phyloP scores from a whole-genome alignment of 2,329 filamentous ascomycete genomes.

The Hawksworthiomyces lignivorus region DNA sequence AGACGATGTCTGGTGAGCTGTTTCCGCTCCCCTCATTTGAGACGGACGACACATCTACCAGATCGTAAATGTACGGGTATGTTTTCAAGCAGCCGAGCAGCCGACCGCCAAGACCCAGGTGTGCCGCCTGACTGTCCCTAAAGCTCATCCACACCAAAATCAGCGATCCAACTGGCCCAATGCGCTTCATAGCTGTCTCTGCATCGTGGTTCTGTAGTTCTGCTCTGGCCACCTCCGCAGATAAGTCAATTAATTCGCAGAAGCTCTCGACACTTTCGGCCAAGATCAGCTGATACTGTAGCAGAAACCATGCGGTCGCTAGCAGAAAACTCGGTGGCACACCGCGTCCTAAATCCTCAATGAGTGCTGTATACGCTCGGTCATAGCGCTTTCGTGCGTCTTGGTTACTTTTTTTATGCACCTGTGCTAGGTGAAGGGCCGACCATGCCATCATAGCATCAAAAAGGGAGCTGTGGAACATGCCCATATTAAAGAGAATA shows the following conservation, averaged over 20 bases:
- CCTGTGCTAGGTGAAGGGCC: constrained; percentile 7
- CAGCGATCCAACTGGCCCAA: constrained; percentile 7
- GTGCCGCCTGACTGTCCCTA: constrained; percentile 5
- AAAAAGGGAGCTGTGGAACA: constrained; percentile 7
- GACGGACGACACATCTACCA: constrained; percentile 5
- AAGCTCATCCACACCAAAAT: constrained; percentile 9
- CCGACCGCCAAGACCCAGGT: constrained; percentile 4
- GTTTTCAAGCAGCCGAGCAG: constrained; percentile 9
- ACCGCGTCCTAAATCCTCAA: constrained; percentile 3
- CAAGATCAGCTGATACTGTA: constrained; percentile 8
- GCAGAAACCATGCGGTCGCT: constrained; percentile 6
- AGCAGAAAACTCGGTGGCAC: constrained; percentile 1
- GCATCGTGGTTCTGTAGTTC: neutral
- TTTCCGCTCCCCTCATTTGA: neutral
- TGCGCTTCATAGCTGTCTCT: constrained; percentile 3
- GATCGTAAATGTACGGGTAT: constrained; percentile 9
- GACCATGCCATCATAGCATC: constrained; percentile 12
- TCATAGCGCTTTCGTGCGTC: constrained; percentile 1
- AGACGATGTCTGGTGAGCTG: constrained; percentile 3
- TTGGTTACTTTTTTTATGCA: neutral
- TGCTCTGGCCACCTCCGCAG: constrained; percentile 5
- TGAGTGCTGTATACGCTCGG: constrained; percentile 1
- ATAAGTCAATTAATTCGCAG: constrained; percentile 4
- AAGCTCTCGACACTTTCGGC: constrained; percentile 6
- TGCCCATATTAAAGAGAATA: constrained; percentile 9